phyloP scores from a whole-genome alignment of 2,329 filamentous ascomycete genomes.

The Hymenotorrendiella dingleyae region DNA sequence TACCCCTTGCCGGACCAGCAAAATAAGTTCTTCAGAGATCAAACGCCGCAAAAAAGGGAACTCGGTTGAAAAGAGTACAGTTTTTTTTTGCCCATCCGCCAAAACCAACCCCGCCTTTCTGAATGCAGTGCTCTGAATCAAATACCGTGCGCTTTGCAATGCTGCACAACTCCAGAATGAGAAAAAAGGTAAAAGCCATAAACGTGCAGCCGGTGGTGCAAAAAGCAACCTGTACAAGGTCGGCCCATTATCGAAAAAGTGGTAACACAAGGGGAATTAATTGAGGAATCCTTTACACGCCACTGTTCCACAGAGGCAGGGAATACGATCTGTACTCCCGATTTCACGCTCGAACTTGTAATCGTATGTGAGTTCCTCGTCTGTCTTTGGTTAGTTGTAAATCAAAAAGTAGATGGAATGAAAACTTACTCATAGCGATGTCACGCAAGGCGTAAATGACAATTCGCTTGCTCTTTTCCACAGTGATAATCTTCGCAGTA shows the following conservation, averaged over 20 bases:
- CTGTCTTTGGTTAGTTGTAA: conserved; percentile 41
- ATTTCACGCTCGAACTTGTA: conserved; percentile 99
- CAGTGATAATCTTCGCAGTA: conserved; percentile 98
- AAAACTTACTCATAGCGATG: conserved; percentile 80
- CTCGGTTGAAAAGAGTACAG: conserved; percentile 31
- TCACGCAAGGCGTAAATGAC: conserved; percentile 97
- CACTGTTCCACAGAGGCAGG: conserved; percentile 91
- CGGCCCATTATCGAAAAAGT: conserved; percentile 1
- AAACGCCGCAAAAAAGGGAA: conserved; percentile 17
- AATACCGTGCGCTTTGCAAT: conserved; percentile 12
- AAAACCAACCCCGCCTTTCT: conserved; percentile 8
- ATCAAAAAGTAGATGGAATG: background rate
- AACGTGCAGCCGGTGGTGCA: background rate
- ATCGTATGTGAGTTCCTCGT: conserved; percentile 98
- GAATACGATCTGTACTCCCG: conserved; percentile 89
- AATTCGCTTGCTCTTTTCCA: conserved; percentile 95
- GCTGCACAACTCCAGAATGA: conserved; percentile 11
- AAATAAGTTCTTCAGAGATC: conserved; percentile 12
- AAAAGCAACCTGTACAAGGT: background rate
- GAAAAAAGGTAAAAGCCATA: conserved; percentile 3
- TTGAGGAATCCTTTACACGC: conserved; percentile 99
- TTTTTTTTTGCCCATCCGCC: conserved; percentile 16
- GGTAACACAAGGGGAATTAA: conserved; percentile 41
- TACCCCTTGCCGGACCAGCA: background rate
- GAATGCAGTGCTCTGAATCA: conserved; percentile 18